These are phyloP conservation scores for Retiboletus flavoniger DNA, from an alignment of 1,284 basidiomycete species.

Conservation along the genomic window DNA sequence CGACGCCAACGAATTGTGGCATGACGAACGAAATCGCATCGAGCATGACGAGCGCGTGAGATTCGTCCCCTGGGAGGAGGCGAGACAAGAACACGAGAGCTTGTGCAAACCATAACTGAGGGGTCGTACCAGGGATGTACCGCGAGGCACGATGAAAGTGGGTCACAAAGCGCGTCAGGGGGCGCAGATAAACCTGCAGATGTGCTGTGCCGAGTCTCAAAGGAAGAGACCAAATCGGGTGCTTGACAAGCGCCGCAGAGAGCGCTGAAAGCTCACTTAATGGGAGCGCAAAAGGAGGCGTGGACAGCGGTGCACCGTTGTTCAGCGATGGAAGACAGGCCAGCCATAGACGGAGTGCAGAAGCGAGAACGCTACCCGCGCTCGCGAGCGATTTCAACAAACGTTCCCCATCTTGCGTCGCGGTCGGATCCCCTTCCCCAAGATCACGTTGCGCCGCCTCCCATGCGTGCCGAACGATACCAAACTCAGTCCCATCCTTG, in stretches of 20 bases:
- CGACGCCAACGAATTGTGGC: slow-evolving; percentile 17
- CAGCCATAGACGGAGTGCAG: slow-evolving; percentile 61
- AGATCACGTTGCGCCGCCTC: slow-evolving; percentile 17
- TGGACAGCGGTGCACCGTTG: slow-evolving; percentile 32
- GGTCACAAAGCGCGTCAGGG: slow-evolving; percentile 51
- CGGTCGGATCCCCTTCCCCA: neutral
- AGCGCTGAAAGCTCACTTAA: slow-evolving; percentile 52
- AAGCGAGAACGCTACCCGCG: slow-evolving; percentile 37
- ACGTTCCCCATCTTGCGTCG: slow-evolving; percentile 5
- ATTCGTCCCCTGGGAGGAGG: slow-evolving; percentile 68
- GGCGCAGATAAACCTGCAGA: slow-evolving; percentile 44
- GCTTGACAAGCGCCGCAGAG: slow-evolving; percentile 48
- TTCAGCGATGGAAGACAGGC: slow-evolving; percentile 50
- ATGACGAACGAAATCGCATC: slow-evolving; percentile 20
- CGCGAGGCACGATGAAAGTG: slow-evolving; percentile 58
- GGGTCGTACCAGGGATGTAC: slow-evolving; percentile 50
- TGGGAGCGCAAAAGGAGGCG: slow-evolving; percentile 57
- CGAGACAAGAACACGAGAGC: slow-evolving; percentile 53
- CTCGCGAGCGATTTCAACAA: slow-evolving; percentile 14
- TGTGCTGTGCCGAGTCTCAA: slow-evolving; percentile 8
- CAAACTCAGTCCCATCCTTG: slow-evolving; percentile 37
- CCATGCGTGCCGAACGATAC: slow-evolving; percentile 17
- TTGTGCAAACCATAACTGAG: slow-evolving; percentile 64
- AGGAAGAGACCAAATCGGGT: slow-evolving; percentile 48
- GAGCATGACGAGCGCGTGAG: slow-evolving; percentile 26